Percentiles rank a stretch among this genome's conserved stretches.
phyloP scores from a whole-genome alignment of 2,329 filamentous ascomycete species.

The Didymella segeticola region DNA sequence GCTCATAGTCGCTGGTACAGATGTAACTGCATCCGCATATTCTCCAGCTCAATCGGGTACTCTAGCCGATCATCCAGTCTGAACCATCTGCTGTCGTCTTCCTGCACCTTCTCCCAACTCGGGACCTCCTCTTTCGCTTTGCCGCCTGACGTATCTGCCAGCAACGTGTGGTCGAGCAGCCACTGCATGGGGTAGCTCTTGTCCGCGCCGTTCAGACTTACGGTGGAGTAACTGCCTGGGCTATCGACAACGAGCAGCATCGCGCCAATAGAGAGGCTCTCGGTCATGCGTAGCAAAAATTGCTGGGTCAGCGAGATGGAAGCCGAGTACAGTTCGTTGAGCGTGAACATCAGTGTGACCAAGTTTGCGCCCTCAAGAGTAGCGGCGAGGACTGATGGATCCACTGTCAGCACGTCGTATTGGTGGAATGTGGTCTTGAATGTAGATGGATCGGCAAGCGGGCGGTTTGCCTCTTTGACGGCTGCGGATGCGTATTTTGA shows the following conservation, averaged over 20 bases:
- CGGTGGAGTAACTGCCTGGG: conserved; percentile 89
- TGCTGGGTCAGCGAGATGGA: conserved; percentile 77
- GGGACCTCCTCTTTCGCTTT: conserved; percentile 20
- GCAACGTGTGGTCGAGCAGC: conserved; percentile 82
- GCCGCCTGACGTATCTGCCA: conserved; percentile 44
- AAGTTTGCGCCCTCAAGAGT: conserved; percentile 53
- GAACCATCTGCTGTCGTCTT: conserved; percentile 85
- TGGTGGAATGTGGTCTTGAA: conserved; percentile 55
- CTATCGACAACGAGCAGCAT: conserved; percentile 88
- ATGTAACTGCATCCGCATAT: conserved; percentile 95
- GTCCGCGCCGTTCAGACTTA: conserved; percentile 64
- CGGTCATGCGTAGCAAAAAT: conserved; percentile 74
- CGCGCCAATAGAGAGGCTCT: conserved; percentile 63
- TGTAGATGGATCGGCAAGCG: conserved; percentile 41
- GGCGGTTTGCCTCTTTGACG: conserved; percentile 50
- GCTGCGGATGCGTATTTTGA: conserved; percentile 58
- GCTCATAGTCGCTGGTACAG: conserved; percentile 63
- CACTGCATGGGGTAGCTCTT: conserved; percentile 92
- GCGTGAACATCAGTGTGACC: conserved; percentile 87
- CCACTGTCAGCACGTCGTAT: conserved; percentile 57
- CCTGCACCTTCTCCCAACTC: conserved; percentile 75
- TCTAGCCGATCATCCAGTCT: conserved; percentile 67
- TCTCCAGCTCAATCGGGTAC: conserved; percentile 87
- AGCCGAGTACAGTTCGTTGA: conserved; percentile 90
- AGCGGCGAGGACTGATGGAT: conserved; percentile 44